A percentile compares a stretch with the other conserved stretches of the same genome.
Conservation (phyloP, 495 filamentous ascomycete species). For the Penicillium steckii region DNA sequence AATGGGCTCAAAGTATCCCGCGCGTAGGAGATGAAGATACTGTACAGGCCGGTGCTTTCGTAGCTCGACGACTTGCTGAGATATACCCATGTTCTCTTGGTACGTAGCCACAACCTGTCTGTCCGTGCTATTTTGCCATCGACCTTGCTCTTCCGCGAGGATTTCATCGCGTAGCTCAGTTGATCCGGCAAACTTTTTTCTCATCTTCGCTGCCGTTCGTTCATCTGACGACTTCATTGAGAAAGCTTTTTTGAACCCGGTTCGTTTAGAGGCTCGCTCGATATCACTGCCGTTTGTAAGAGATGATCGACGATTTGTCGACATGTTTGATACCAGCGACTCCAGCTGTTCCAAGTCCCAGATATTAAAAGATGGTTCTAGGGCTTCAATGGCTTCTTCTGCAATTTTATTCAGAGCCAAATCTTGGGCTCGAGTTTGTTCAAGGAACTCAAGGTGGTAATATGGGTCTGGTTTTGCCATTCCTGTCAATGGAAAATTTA, state of each 20-base stretch:
- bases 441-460: slow-evolving; percentile 28
- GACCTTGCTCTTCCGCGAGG: slow-evolving; percentile 37
- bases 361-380: slow-evolving; percentile 40
- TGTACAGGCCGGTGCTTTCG: slow-evolving; percentile 37
- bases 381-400: slow-evolving; percentile 30
- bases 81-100: slow-evolving; percentile 43
- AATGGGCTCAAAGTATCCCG: slow-evolving; percentile 51
- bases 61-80: slow-evolving; percentile 36
- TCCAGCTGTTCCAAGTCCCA: slow-evolving; percentile 31
- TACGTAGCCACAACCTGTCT: slow-evolving; percentile 35
- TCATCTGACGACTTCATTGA: slow-evolving; percentile 38
- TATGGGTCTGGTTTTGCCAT: slow-evolving; percentile 16
- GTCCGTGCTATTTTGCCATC: slow-evolving; percentile 42
- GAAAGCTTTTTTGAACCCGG: slow-evolving; percentile 35
- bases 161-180: slow-evolving; percentile 31
- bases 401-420: slow-evolving; percentile 34
- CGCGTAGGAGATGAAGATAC: slow-evolving; percentile 46
- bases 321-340: slow-evolving; percentile 24
- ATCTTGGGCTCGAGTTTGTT: slow-evolving; percentile 29
- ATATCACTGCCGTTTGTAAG: slow-evolving; percentile 3
- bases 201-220: slow-evolving; percentile 23
- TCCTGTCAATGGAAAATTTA: slow-evolving; percentile 5
- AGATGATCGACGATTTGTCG: slow-evolving; percentile 1
- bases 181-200: slow-evolving; percentile 4
- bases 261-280: slow-evolving; percentile 27